Base-by-base conservation (phyloP, 345 rosid species). In the Hibiscus tridactylites region DNA sequence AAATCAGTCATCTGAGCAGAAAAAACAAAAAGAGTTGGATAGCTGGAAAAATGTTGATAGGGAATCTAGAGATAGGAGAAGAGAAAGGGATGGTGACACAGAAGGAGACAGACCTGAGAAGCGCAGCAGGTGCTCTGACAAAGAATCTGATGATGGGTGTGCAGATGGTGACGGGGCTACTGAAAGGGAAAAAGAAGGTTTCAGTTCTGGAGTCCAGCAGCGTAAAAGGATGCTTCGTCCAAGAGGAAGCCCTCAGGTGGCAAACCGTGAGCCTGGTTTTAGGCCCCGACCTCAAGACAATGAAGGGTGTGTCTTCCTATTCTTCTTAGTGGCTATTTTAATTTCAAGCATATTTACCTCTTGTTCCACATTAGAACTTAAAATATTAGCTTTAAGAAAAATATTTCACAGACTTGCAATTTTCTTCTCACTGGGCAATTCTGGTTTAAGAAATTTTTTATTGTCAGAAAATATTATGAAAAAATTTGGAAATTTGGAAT, bases 211-310 rank as follows among this genome's bases (percentile, higher is more conserved):
- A 75, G 90, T 91, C 75, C 98, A 95, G 80, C 98, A 91, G 82
- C 89, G 94, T 64, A 95, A 90, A 91, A 86, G 97, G 84, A 87
- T 92, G 98, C 91, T 86, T 65, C 82, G 97, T 68, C 90, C 99
- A 19, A 89, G 97, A 79, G 95, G 96, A 60, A 92, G 98, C 76
- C 96, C 98, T 68, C 97, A 88, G 73, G 77, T 86, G 70, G 77
- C 82, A 52, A 89, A 83, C 42, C 90, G 93, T 31, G 98, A 96
- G 49, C 81, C 86, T 11, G 82, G 82, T 59, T 88, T 81, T 57
- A 84, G 83, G 80, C 73, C 97, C 57, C 95, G 88, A 60, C 42
- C 87, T 39, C 97, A 88, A 75, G 98, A 96, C 29, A 88, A 80
- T 77, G 99, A 89, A 81, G 97, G 98, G 99, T 96, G 61, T 66